Conservation (phyloP, 2,329 filamentous ascomycete genomes). For the Aschersonia sp. region DNA sequence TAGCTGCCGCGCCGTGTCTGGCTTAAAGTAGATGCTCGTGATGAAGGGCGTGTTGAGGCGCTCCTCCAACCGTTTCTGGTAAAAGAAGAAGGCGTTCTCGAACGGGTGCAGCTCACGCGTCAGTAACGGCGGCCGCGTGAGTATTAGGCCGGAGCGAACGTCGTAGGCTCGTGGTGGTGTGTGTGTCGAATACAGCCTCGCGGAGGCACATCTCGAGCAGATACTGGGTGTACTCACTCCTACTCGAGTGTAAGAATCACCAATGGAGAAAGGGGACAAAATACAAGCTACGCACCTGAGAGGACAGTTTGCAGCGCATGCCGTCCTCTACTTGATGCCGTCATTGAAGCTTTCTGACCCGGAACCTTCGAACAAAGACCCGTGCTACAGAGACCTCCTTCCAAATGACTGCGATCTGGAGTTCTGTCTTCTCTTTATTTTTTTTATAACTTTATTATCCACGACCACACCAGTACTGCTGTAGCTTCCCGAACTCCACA, state of each 20-base stretch:
- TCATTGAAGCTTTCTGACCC: conserved; percentile 19
- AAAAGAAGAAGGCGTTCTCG: conserved; percentile 88
- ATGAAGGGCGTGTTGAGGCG: conserved; percentile 78
- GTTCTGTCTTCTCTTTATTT: no score
- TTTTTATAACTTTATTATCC: no score
- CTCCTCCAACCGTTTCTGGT: conserved; percentile 94
- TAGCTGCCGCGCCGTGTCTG: conserved; percentile 66
- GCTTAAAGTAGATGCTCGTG: conserved; percentile 89
- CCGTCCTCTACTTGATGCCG: conserved; percentile 42
- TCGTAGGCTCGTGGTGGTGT: conserved; percentile 17
- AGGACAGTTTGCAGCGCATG: conserved; percentile 33
- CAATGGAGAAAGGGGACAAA: no score
- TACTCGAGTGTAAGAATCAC: conserved; percentile 3
- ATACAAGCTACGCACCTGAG: conserved; percentile 25
- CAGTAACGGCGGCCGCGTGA: conserved; percentile 77
- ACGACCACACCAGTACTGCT: no score
- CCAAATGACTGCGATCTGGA: no score
- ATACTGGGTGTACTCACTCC: conserved; percentile 15
- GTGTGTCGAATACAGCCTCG: no score
- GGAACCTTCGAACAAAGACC: neutral
- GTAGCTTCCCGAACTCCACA: no score
- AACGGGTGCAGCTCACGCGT: conserved; percentile 76
- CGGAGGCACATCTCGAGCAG: conserved; percentile 22
- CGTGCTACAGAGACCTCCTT: no score
- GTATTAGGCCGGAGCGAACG: conserved; percentile 55